phyloP scores from a whole-genome alignment of 225 moss, liverwort and hornwort species.

The Polytrichum formosum region DNA sequence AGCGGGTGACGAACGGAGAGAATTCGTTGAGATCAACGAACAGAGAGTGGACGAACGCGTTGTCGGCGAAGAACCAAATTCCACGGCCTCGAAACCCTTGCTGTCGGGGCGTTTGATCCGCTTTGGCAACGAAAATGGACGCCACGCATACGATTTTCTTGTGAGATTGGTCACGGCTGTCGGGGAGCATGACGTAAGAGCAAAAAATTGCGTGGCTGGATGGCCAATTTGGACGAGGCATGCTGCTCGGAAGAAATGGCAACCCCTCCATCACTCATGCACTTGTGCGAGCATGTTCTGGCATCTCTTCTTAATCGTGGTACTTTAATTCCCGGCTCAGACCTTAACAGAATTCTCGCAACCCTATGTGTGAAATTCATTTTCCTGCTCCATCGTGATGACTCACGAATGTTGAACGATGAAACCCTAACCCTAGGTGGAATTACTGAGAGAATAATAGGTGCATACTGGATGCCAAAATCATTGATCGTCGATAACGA shows the following conservation, averaged over 20 bases:
- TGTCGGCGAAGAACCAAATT: background rate
- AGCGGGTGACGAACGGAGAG: too few species aligned
- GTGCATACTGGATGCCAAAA: background rate
- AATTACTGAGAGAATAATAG: background rate
- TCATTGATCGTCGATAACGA: too few species aligned
- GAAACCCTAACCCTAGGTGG: conserved; percentile 2
- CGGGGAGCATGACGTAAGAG: background rate
- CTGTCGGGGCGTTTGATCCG: background rate
- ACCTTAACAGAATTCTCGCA: too few species aligned
- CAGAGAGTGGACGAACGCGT: conserved; percentile 1
- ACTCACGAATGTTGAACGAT: background rate
- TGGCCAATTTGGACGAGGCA: conserved; percentile 6
- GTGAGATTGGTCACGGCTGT: background rate
- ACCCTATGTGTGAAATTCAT: too few species aligned
- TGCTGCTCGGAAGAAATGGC: conserved; percentile 3
- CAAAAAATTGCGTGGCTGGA: background rate
- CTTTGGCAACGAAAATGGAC: background rate
- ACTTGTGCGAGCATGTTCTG: conserved; percentile 31
- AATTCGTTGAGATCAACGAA: background rate
- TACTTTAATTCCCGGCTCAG: background rate
- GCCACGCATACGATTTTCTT: background rate
- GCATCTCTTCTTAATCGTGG: conserved; percentile 19
- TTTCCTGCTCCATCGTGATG: background rate
- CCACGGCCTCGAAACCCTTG: background rate
- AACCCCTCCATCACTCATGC: conserved; percentile 22